phyloP scores from a whole-genome alignment of 2,329 filamentous ascomycete genomes.

The Emergomyces africanus region DNA sequence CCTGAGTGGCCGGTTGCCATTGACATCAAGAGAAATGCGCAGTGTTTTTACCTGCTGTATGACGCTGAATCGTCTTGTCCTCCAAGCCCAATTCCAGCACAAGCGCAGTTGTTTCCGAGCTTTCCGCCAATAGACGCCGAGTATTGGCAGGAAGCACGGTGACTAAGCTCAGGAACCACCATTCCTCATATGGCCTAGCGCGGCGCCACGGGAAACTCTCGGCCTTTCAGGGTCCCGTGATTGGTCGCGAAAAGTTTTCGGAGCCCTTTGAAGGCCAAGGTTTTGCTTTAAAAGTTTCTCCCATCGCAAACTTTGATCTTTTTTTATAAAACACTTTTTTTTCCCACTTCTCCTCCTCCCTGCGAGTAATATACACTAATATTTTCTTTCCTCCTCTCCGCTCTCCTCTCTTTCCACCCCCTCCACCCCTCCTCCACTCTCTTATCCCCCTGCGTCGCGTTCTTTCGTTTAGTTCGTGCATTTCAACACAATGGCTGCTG shows the following conservation, averaged over 20 bases:
- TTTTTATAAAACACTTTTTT: neutral
- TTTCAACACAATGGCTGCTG: constrained; percentile 8
- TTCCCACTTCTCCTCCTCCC: constrained; percentile 3
- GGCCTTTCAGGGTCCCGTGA: constrained; percentile 4
- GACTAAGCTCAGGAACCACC: neutral
- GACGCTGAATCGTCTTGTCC: neutral
- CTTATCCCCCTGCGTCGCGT: neutral
- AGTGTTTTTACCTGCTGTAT: too few species aligned
- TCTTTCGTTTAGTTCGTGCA: neutral
- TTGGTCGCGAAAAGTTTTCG: constrained; percentile 12
- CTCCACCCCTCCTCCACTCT: neutral
- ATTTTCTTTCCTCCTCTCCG: neutral
- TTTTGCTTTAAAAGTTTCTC: neutral
- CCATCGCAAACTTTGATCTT: neutral
- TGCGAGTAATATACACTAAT: neutral
- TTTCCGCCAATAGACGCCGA: neutral
- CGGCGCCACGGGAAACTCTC: constrained; percentile 1
- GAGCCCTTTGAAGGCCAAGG: neutral
- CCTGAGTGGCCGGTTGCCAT: too few species aligned
- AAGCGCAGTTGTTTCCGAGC: neutral
- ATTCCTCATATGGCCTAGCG: neutral
- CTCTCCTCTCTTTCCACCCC: neutral
- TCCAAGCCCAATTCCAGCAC: neutral
- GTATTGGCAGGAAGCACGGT: neutral
- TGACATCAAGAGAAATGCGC: too few species aligned